Evolutionary conservation across 2,329 filamentous ascomycete species (phyloP).

Genomic region (Aspergillus awamori): DNA sequence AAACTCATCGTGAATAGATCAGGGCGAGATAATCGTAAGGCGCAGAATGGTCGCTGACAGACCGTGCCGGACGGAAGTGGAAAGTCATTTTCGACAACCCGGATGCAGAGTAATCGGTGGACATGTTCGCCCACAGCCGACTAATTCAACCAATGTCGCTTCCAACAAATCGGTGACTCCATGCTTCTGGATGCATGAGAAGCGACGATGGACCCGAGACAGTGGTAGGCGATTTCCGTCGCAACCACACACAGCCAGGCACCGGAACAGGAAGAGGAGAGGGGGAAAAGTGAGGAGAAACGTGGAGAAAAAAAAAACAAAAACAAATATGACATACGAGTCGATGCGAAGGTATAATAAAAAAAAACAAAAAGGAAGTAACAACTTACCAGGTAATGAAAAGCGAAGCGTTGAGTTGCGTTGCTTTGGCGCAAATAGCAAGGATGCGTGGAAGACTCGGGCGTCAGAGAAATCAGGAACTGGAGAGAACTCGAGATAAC

Average conservation of each 20-base stretch:
- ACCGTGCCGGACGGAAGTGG: neutral
- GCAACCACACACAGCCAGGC: conserved; percentile 1
- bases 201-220: conserved; percentile 6
- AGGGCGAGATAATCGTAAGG: conserved; percentile 15
- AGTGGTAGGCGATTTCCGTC: neutral
- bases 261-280: neutral
- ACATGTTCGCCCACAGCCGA: neutral
- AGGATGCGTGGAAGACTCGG: conserved; percentile 24
- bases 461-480: conserved; percentile 26
- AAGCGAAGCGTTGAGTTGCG: conserved; percentile 25
- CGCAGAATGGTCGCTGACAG: conserved; percentile 7
- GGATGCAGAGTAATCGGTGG: neutral
- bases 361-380: neutral
- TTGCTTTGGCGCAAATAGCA: conserved; percentile 24
- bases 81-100: neutral
- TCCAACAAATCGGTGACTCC: neutral
- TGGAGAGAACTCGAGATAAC: conserved; percentile 28
- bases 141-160: neutral
- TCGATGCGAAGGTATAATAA: neutral
- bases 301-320: neutral
- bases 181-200: conserved; percentile 9
- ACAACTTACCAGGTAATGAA: conserved; percentile 26
- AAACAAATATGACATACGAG: neutral
- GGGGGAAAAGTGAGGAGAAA: neutral
- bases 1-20: conserved; percentile 1